Conservation (phyloP, 2,329 filamentous ascomycete genomes). For the Berkeleyomyces basicola region DNA sequence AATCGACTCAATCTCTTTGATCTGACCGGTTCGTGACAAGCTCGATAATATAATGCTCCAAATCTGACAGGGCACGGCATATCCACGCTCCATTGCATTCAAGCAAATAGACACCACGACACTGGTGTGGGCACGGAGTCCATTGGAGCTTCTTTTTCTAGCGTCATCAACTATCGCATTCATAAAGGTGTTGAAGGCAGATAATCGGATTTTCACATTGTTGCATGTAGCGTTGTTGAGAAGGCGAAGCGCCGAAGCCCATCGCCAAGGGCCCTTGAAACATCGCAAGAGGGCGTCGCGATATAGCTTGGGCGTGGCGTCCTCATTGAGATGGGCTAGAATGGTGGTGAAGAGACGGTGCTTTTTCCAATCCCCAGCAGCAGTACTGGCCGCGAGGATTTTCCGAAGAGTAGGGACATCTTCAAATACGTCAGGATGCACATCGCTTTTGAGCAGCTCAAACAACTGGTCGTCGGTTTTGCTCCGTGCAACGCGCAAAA, state of each 20-base stretch:
- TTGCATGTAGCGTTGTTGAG: conserved; percentile 1
- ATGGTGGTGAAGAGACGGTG: conserved; percentile 30
- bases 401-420: conserved; percentile 25
- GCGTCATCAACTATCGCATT: conserved; percentile 1
- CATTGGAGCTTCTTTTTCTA: not conserved
- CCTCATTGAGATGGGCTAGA: conserved; percentile 18
- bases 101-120: conserved; percentile 4
- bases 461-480: conserved; percentile 34
- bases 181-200: conserved; percentile 7
- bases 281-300: conserved; percentile 17
- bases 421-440: conserved; percentile 41
- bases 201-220: not conserved
- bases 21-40: not conserved
- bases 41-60: conserved; percentile 6
- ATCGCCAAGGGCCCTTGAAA: conserved; percentile 19
- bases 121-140: not conserved
- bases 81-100: conserved; percentile 7
- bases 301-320: conserved; percentile 14
- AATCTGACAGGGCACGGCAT: not conserved
- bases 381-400: conserved; percentile 22
- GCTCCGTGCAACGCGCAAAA: conserved; percentile 45
- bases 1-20: conserved; percentile 1
- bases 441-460: conserved; percentile 30
- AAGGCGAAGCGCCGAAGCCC: conserved; percentile 16
- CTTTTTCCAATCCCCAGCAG: conserved; percentile 23